Base-by-base conservation (phyloP, 1,284 basidiomycete species). In the Kwoniella shivajii region DNA sequence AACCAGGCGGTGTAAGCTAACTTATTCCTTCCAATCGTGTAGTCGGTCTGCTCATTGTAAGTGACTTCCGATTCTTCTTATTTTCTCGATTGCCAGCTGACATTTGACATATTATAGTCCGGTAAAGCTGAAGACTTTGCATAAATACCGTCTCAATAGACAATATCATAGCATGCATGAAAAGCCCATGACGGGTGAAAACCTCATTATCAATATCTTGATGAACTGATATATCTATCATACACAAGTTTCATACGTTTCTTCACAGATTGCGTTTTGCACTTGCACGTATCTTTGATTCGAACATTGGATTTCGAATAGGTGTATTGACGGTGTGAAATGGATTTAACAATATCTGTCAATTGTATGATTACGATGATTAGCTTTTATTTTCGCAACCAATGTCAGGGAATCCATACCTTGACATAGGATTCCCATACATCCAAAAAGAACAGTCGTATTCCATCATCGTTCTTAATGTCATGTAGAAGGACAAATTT, bases 371-470 rank as follows among this genome's bases (percentile, higher is more conserved):
- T 11, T 20, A 37, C n/a, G n/a, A n/a, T n/a, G n/a, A n/a, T n/a
- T n/a, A n/a, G n/a, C n/a, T n/a, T n/a, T n/a, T n/a, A n/a, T n/a
- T n/a, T n/a, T 30, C 33, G 48, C 31, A 14, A 29, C 14, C 37
- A 31, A 18, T 5, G 38, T 36, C n/a, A 29, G 20, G 26, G n/a
- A 24, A 20, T 41, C n/a, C 27, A 38, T 26, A 92, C 92, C 86
- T 96, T 96, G 41, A 94, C 85, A 78, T 94, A 96, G 66, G 88
- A 72, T 82, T 97, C 94, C 93, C 94, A 97, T 27, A 93, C 86
- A 24, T 96, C 93, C 69, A 85, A 85, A 71, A 97, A 89, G 81
- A 97, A 97, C 50, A 83, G 75, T 59, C 87, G 84, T 76, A 97
- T 95, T 6, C 92, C 92, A 51, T 97, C 94, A 78, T 97, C 94